A percentile compares a stretch with the other conserved stretches of the same genome.
These are phyloP conservation scores for Sisymbrium irio DNA, from an alignment of 345 rosid genomes.

Conservation along the genomic window DNA sequence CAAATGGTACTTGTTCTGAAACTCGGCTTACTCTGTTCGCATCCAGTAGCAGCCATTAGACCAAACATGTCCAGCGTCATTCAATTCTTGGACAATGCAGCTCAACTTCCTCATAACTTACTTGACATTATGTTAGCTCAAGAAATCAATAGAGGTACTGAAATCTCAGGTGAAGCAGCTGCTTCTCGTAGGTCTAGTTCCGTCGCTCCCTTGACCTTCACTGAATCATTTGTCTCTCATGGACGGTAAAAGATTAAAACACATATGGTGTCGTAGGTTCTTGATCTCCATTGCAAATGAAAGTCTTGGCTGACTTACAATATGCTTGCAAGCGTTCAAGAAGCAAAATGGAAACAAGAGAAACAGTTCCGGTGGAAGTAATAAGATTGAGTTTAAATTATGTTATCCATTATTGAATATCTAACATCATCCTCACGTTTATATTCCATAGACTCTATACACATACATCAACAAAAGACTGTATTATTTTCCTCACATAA, in stretches of 20 bases:
- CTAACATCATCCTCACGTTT: slow-evolving; percentile 1
- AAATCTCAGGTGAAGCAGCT: neutral
- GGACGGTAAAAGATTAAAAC: neutral
- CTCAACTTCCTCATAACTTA: slow-evolving; percentile 26
- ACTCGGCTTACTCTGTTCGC: slow-evolving; percentile 22
- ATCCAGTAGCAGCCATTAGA: slow-evolving; percentile 26
- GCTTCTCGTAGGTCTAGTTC: neutral
- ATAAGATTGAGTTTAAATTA: neutral
- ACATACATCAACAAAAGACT: slow-evolving; percentile 7
- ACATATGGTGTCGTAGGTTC: neutral
- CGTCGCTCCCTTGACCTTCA: slow-evolving; percentile 6
- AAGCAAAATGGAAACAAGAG: neutral
- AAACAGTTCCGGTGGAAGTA: neutral
- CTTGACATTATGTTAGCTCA: slow-evolving; percentile 6
- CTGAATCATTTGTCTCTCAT: slow-evolving; percentile 18
- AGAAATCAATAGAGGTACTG: neutral
- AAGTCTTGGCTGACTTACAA: neutral
- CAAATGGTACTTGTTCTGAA: slow-evolving; percentile 16
- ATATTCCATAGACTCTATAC: slow-evolving; percentile 12
- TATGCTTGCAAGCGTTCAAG: neutral
- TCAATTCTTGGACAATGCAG: neutral
- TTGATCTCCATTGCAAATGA: neutral
- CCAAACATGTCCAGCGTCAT: slow-evolving; percentile 30
- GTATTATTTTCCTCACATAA: neutral
- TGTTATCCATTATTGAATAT: neutral